phyloP scores from a whole-genome alignment of 306 rosid genomes.

The Trifolium dubium region DNA sequence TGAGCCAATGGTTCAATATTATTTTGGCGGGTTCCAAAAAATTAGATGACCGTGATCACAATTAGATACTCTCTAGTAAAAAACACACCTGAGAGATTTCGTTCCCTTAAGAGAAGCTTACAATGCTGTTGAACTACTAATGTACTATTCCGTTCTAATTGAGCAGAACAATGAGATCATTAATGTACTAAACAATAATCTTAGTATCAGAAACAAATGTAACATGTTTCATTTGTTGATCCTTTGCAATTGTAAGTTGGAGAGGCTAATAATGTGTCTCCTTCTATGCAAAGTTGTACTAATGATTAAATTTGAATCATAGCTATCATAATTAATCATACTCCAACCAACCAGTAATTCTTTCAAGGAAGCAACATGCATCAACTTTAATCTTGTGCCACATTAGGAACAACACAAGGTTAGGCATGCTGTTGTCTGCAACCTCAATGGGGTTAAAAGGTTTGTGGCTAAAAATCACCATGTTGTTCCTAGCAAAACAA shows the following conservation, averaged over 20 bases:
- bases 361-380: not conserved
- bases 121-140: too few relatives aligned
- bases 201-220: not conserved
- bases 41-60: too few relatives aligned
- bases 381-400: not conserved
- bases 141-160: too few relatives aligned
- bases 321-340: not conserved
- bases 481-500: not conserved
- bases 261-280: not conserved
- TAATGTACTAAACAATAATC: not conserved
- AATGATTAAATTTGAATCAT: not conserved
- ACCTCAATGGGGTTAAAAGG: not conserved
- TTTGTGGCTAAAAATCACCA: too few relatives aligned
- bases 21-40: too few relatives aligned
- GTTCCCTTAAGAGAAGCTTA: too few relatives aligned
- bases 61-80: too few relatives aligned
- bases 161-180: too few relatives aligned
- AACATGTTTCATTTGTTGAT: not conserved
- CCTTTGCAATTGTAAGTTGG: not conserved
- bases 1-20: too few relatives aligned
- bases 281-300: not conserved
- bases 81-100: too few relatives aligned
- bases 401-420: not conserved
- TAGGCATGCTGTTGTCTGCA: not conserved
- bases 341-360: not conserved